Percentiles rank a stretch among this genome's conserved stretches.
These are phyloP conservation scores for Fomitopsis schrenkii DNA, from an alignment of 1,284 basidiomycete species.

Conservation along the genomic window DNA sequence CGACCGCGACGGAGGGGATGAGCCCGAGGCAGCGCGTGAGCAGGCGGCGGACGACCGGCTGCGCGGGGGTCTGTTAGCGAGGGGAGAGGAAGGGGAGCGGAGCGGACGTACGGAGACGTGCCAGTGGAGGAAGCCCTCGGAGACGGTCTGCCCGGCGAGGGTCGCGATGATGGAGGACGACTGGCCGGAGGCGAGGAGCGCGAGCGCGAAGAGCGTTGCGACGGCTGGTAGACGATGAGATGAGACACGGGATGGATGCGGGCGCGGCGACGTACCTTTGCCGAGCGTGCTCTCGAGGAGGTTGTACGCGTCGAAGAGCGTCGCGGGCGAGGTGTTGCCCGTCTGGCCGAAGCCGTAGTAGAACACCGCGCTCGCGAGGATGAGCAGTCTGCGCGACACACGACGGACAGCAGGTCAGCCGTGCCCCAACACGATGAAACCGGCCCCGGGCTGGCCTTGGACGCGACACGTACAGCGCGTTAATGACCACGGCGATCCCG, in stretches of 20 bases:
- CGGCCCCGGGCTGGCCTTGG: too few species aligned
- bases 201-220: conserved; percentile 83
- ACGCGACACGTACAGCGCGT: conserved; percentile 61
- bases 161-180: conserved; percentile 93
- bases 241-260: conserved; percentile 19
- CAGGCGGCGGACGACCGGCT: conserved; percentile 80
- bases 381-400: conserved; percentile 59
- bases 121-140: conserved; percentile 94
- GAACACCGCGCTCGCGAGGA: conserved; percentile 71
- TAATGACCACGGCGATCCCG: conserved; percentile 85
- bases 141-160: conserved; percentile 88
- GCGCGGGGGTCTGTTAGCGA: conserved; percentile 9
- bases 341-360: conserved; percentile 47
- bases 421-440: too few species aligned
- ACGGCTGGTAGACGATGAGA: conserved; percentile 42
- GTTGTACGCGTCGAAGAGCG: conserved; percentile 79
- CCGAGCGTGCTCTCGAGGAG: conserved; percentile 69
- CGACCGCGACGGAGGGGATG: conserved; percentile 83
- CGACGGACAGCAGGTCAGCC: too few species aligned
- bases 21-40: conserved; percentile 84
- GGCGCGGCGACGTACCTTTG: conserved; percentile 37
- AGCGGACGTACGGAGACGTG: conserved; percentile 64
- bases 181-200: conserved; percentile 84
- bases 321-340: conserved; percentile 48
- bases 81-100: background rate